A percentile compares a stretch with the other conserved stretches of the same genome.
These are phyloP conservation scores for Paramarasmius palmivorus DNA, from an alignment of 1,284 basidiomycete species.

Conservation along the genomic window DNA sequence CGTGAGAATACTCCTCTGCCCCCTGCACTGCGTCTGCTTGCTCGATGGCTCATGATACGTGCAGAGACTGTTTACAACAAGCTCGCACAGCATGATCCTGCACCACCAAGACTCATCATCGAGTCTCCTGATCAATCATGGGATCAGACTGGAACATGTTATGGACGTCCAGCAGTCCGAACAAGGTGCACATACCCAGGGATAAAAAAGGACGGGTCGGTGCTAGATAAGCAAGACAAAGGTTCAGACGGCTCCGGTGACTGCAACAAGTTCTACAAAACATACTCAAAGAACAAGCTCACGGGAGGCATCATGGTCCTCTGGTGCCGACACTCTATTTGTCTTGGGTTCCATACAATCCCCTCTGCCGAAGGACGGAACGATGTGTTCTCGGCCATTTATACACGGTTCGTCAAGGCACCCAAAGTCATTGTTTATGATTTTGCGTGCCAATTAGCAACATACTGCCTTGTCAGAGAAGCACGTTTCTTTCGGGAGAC, in stretches of 20 bases:
- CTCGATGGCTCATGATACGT: neutral
- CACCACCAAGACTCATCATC: too few species aligned
- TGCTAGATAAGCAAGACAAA: neutral
- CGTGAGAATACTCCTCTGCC: too few species aligned
- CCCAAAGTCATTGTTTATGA: conserved; percentile 24
- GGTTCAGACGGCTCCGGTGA: conserved; percentile 1
- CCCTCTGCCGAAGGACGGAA: conserved; percentile 29
- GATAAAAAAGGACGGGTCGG: too few species aligned
- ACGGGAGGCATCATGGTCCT: conserved; percentile 18
- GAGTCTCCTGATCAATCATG: too few species aligned
- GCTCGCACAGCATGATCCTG: too few species aligned
- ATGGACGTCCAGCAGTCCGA: too few species aligned
- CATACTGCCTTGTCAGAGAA: neutral
- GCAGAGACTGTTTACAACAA: too few species aligned
- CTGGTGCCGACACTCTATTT: conserved; percentile 32
- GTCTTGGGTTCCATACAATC: conserved; percentile 31
- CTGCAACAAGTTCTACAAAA: conserved; percentile 17
- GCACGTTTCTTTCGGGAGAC: too few species aligned
- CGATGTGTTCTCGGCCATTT: conserved; percentile 33
- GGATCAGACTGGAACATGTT: too few species aligned
- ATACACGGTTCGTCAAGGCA: conserved; percentile 23
- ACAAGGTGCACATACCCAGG: too few species aligned
- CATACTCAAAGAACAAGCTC: conserved; percentile 16
- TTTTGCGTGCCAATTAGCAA: conserved; percentile 12
- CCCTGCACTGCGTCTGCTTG: too few species aligned